Conservation (phyloP, 176 grass and related monocot genomes). For the Zoysia japonica region DNA sequence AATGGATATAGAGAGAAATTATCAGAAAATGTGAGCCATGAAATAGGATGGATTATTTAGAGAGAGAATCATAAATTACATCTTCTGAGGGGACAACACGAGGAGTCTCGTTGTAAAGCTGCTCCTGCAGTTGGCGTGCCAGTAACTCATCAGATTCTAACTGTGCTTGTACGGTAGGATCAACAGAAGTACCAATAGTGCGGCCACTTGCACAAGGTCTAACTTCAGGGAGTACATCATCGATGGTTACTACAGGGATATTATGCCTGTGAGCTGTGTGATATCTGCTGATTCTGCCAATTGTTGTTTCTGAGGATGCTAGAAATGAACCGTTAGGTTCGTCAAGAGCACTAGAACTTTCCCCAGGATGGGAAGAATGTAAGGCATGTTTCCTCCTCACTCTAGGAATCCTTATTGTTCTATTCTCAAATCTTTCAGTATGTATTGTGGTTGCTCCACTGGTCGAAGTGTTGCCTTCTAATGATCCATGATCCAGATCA, state of each 20-base stretch:
- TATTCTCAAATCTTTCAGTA: slow-evolving; percentile 22
- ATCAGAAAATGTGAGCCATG: not conserved
- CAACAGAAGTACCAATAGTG: slow-evolving; percentile 22
- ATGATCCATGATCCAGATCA: slow-evolving; percentile 23
- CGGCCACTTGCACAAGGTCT: slow-evolving; percentile 27
- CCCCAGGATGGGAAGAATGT: slow-evolving; percentile 32
- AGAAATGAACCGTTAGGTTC: slow-evolving; percentile 38
- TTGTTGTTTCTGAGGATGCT: slow-evolving; percentile 39
- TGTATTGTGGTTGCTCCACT: slow-evolving; percentile 3
- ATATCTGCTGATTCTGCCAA: slow-evolving; percentile 41
- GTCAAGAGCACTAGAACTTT: slow-evolving; percentile 46
- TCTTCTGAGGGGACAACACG: slow-evolving; percentile 52
- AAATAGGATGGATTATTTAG: slow-evolving; percentile 11
- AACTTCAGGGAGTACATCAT: slow-evolving; percentile 49
- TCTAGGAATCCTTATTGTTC: slow-evolving; percentile 31
- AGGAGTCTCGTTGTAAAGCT: slow-evolving; percentile 78
- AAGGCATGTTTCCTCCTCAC: slow-evolving; percentile 49
- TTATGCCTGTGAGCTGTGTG: slow-evolving; percentile 24
- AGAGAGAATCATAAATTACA: slow-evolving; percentile 41
- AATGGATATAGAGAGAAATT: slow-evolving; percentile 21
- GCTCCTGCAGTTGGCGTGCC: slow-evolving; percentile 85
- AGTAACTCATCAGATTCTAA: slow-evolving; percentile 87
- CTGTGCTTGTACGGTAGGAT: slow-evolving; percentile 49
- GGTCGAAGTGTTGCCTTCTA: slow-evolving; percentile 13
- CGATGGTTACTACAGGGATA: slow-evolving; percentile 66